Percentiles rank a stretch among this genome's conserved stretches.
These are phyloP conservation scores for Henckelia pumila DNA, from an alignment of 257 asterid species.

Conservation along the genomic window DNA sequence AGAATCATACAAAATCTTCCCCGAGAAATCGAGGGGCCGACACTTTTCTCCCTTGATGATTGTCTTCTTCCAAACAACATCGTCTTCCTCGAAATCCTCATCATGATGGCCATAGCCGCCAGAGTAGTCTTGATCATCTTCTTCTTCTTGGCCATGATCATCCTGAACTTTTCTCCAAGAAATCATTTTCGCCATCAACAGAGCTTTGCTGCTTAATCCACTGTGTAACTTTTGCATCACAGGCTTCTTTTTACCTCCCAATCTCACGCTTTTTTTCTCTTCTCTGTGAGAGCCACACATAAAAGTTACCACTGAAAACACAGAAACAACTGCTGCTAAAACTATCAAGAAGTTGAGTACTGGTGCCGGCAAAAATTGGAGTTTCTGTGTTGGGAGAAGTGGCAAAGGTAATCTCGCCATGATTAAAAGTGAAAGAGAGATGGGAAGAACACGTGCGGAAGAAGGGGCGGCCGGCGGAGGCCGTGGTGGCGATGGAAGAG, in stretches of 20 bases:
- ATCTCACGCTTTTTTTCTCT: conserved; percentile 27
- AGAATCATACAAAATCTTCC: conserved; percentile 65
- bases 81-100: conserved; percentile 16
- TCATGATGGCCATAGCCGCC: not conserved
- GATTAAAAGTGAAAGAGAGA: not conserved
- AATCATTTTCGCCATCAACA: conserved; percentile 47
- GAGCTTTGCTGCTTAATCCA: conserved; percentile 55
- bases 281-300: conserved; percentile 48
- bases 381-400: conserved; percentile 6
- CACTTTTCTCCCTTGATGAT: conserved; percentile 76
- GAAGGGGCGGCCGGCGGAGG: not conserved
- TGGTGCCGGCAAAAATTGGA: conserved; percentile 24
- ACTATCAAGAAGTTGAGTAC: conserved; percentile 24
- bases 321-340: conserved; percentile 30
- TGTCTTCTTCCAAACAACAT: conserved; percentile 67
- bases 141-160: conserved; percentile 23
- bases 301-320: conserved; percentile 30
- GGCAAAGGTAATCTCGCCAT: conserved; percentile 38
- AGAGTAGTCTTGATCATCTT: no score
- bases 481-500: not conserved
- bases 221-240: conserved; percentile 40
- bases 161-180: conserved; percentile 62
- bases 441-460: not conserved
- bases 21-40: conserved; percentile 69
- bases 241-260: conserved; percentile 39